phyloP scores from a whole-genome alignment of 768 basidiomycete species.

The Lyophyllum shimeji region DNA sequence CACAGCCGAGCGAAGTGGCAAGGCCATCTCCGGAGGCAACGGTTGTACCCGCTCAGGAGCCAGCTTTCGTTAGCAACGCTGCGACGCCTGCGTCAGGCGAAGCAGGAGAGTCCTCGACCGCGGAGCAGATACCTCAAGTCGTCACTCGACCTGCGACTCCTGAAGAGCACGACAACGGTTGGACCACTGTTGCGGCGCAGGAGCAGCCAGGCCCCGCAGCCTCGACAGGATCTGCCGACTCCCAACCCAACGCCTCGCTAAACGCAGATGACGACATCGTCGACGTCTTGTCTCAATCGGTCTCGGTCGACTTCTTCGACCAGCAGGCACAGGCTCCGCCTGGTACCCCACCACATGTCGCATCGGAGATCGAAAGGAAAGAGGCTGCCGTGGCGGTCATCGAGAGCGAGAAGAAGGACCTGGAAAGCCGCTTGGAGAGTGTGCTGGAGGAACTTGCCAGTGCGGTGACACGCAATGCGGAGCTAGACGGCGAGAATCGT shows the following conservation, averaged over 20 bases:
- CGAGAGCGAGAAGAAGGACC: neutral
- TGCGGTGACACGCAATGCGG: constrained; percentile 5
- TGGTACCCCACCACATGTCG: neutral
- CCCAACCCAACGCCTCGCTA: neutral
- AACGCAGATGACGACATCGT: constrained; percentile 9
- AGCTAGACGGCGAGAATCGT: constrained; percentile 10
- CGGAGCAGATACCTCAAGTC: neutral
- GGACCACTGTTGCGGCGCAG: constrained; percentile 10
- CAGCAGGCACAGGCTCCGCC: constrained; percentile 1
- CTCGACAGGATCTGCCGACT: neutral
- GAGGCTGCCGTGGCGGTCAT: neutral
- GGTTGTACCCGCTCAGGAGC: neutral
- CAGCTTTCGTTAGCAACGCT: neutral
- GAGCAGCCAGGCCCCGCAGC: neutral
- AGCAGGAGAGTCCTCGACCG: neutral
- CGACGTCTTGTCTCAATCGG: constrained; percentile 8
- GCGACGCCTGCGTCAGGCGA: neutral
- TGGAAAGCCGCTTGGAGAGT: constrained; percentile 4
- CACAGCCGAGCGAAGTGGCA: neutral
- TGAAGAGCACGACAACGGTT: constrained; percentile 6
- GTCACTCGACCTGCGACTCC: neutral
- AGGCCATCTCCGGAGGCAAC: neutral
- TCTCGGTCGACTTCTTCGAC: constrained; percentile 5
- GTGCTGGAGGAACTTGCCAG: constrained; percentile 5
- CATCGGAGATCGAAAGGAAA: neutral